Evolutionary conservation across 331 rosid genomes (phyloP).

Genomic region (Malus hybrid): DNA sequence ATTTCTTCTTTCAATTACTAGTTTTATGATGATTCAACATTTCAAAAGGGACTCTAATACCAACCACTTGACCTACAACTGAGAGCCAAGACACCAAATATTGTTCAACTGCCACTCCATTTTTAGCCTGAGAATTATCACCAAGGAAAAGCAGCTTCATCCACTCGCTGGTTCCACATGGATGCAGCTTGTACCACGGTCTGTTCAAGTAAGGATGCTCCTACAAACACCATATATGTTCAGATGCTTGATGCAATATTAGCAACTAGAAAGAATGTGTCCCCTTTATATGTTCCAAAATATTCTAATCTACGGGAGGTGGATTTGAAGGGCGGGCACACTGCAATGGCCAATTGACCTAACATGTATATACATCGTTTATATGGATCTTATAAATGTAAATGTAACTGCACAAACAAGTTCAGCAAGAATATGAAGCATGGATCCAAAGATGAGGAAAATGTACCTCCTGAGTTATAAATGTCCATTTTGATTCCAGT

Average conservation of each 20-base stretch:
- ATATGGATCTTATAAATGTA: too few relatives aligned
- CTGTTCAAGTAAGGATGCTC: conserved; percentile 84
- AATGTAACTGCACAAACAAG: too few relatives aligned
- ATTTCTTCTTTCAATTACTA: background rate
- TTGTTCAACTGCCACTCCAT: conserved; percentile 27
- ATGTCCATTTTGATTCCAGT: conserved; percentile 83
- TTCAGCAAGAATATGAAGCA: background rate
- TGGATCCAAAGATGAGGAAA: background rate
- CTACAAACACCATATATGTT: conserved; percentile 17
- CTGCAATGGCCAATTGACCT: too few relatives aligned
- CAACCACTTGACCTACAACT: conserved; percentile 72
- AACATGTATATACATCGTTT: too few relatives aligned
- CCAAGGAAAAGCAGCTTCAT: conserved; percentile 59
- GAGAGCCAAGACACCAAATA: conserved; percentile 79
- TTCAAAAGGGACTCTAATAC: conserved; percentile 51
- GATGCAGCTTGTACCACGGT: conserved; percentile 89
- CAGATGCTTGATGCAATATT: too few relatives aligned
- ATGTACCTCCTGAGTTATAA: conserved; percentile 69
- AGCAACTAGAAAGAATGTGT: too few relatives aligned
- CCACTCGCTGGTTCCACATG: conserved; percentile 86
- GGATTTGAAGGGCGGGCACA: too few relatives aligned
- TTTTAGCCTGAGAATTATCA: conserved; percentile 28
- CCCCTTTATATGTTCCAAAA: too few relatives aligned
- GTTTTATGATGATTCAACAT: conserved; percentile 25
- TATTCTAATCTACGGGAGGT: too few relatives aligned